Conservation (phyloP, 2,329 filamentous ascomycete genomes). For the Colletotrichum magnum region DNA sequence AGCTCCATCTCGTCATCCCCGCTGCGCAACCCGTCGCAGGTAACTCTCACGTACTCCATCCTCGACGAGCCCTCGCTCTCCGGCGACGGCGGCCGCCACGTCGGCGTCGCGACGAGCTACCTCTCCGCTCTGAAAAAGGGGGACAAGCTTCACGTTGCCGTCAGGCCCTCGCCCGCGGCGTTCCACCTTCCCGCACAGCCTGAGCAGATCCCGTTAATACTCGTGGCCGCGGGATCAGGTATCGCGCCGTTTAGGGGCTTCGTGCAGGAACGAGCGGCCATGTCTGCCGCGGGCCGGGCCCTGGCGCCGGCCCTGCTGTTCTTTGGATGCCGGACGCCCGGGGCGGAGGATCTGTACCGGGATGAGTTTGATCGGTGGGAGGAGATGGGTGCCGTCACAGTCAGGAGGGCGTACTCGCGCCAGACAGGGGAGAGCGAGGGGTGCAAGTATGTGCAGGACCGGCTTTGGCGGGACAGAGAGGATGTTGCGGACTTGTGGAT, state of each 20-base stretch:
- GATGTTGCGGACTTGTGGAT: constrained; percentile 53
- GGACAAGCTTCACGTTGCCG: constrained; percentile 65
- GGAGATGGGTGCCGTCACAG: constrained; percentile 62
- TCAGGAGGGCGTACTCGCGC: constrained; percentile 70
- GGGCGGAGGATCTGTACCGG: constrained; percentile 61
- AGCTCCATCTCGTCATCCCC: constrained; percentile 79
- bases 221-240: constrained; percentile 58
- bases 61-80: constrained; percentile 66
- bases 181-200: constrained; percentile 59
- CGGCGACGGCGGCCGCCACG: constrained; percentile 63
- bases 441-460: constrained; percentile 63
- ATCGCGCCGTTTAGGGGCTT: constrained; percentile 48
- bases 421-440: constrained; percentile 59
- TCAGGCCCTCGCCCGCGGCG: constrained; percentile 54
- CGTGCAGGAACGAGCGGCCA: constrained; percentile 48
- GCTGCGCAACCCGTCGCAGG: constrained; percentile 65
- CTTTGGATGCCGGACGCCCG: constrained; percentile 60
- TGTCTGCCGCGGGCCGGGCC: constrained; percentile 59
- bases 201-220: constrained; percentile 57
- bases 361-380: constrained; percentile 63
- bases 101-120: constrained; percentile 74
- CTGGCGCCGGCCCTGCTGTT: constrained; percentile 61
- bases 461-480: constrained; percentile 51
- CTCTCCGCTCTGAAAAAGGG: constrained; percentile 63
- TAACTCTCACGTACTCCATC: constrained; percentile 75